Conservation (phyloP, 1,139 yeast species). For the Scheffersomyces lignicola region DNA sequence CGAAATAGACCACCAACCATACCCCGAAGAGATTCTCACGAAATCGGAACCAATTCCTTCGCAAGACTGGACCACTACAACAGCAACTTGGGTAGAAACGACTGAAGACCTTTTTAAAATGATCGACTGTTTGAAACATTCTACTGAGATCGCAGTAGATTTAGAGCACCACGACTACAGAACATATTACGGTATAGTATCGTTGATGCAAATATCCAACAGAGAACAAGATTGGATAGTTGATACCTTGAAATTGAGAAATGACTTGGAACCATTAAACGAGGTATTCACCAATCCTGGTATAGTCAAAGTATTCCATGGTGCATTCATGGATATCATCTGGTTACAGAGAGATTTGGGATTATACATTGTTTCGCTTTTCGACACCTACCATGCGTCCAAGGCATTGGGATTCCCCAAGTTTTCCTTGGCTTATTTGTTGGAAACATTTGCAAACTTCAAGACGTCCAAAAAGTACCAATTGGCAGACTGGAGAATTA, state of each 20-base stretch:
- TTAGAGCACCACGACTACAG: constrained; percentile 95
- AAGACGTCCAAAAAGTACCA: constrained; percentile 93
- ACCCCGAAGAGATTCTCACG: constrained; percentile 58
- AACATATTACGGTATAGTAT: constrained; percentile 86
- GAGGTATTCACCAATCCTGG: constrained; percentile 76
- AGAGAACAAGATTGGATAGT: constrained; percentile 81
- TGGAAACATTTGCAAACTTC: constrained; percentile 80
- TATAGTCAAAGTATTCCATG: constrained; percentile 87
- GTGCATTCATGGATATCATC: constrained; percentile 94
- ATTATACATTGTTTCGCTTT: constrained; percentile 80
- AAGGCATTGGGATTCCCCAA: constrained; percentile 74
- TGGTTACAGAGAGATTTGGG: constrained; percentile 98
- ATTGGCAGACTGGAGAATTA: constrained; percentile 92
- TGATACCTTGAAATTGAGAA: constrained; percentile 74
- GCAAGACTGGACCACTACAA: constrained; percentile 62
- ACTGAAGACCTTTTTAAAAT: constrained; percentile 51
- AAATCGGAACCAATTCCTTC: constrained; percentile 54
- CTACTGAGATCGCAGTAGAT: constrained; percentile 85
- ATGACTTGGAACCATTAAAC: constrained; percentile 68
- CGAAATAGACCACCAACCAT: constrained; percentile 73
- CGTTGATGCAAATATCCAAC: constrained; percentile 90
- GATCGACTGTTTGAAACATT: constrained; percentile 51
- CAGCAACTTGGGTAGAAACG: constrained; percentile 73
- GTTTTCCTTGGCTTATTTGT: constrained; percentile 78
- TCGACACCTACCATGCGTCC: constrained; percentile 93